phyloP scores from a whole-genome alignment of 192 early-diverging fungal species.

The Backusella circina region DNA sequence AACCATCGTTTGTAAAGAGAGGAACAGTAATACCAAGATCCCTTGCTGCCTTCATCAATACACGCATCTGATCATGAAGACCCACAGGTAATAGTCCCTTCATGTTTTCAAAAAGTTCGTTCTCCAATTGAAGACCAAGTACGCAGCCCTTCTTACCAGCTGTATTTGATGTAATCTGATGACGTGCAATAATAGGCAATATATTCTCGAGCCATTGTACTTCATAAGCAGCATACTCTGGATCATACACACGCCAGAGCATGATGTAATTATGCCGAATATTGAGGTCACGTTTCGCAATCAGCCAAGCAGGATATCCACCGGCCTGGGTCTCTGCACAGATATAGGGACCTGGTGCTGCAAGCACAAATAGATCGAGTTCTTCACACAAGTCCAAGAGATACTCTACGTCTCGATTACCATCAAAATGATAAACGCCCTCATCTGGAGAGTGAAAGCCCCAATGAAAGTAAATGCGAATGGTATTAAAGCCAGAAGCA shows the following conservation, averaged over 20 bases:
- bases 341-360: slow-evolving; percentile 81
- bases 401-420: slow-evolving; percentile 65
- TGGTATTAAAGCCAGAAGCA: slow-evolving; percentile 69
- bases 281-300: slow-evolving; percentile 66
- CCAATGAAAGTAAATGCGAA: slow-evolving; percentile 92
- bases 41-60: slow-evolving; percentile 70
- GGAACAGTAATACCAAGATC: slow-evolving; percentile 76
- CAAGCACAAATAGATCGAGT: slow-evolving; percentile 73
- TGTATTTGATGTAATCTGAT: slow-evolving; percentile 70
- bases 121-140: slow-evolving; percentile 79
- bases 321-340: slow-evolving; percentile 77
- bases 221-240: slow-evolving; percentile 64
- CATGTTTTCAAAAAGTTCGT: slow-evolving; percentile 66
- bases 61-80: slow-evolving; percentile 76
- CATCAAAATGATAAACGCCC: slow-evolving; percentile 72
- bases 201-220: slow-evolving; percentile 75
- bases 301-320: slow-evolving; percentile 76
- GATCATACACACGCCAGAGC: slow-evolving; percentile 67
- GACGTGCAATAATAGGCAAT: slow-evolving; percentile 67
- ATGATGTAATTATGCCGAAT: slow-evolving; percentile 67
- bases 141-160: slow-evolving; percentile 61
- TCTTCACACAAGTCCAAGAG: slow-evolving; percentile 72
- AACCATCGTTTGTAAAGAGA: slow-evolving; percentile 83
- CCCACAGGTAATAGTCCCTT: slow-evolving; percentile 64
- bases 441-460: slow-evolving; percentile 77